Percentiles rank a stretch among this genome's conserved stretches.
Evolutionary conservation across 768 basidiomycete genomes (phyloP).

Genomic region (Suillus decipiens): DNA sequence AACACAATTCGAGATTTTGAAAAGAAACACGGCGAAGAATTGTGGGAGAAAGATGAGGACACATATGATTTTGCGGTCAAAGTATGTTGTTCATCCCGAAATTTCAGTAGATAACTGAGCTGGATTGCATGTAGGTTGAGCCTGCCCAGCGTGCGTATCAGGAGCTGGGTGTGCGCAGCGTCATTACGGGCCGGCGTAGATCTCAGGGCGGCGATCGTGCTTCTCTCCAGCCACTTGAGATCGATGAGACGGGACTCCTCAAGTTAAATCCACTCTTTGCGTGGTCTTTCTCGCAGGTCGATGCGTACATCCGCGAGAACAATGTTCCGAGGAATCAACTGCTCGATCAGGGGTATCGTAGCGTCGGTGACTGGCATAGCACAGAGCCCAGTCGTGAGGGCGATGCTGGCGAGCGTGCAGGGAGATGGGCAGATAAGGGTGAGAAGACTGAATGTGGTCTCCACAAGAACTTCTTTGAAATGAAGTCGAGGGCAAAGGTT

Average conservation of each 20-base stretch:
- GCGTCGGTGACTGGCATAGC: conserved; percentile 98
- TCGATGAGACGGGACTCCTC: conserved; percentile 85
- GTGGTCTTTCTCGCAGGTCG: conserved; percentile 85
- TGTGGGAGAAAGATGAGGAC: conserved; percentile 89
- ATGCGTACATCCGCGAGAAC: conserved; percentile 81
- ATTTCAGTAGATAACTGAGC: neutral
- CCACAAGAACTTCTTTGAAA: conserved; percentile 86
- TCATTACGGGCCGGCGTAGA: conserved; percentile 93
- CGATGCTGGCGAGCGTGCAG: conserved; percentile 79
- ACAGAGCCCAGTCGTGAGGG: conserved; percentile 69
- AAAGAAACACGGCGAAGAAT: conserved; percentile 67
- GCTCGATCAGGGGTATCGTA: conserved; percentile 89
- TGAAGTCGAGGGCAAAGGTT: conserved; percentile 59
- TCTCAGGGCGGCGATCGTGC: conserved; percentile 93
- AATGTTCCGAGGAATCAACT: conserved; percentile 87
- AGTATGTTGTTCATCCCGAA: conserved; percentile 41
- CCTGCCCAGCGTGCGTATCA: conserved; percentile 89
- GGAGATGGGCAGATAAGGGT: conserved; percentile 85
- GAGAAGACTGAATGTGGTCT: conserved; percentile 95
- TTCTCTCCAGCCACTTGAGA: conserved; percentile 80
- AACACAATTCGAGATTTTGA: conserved; percentile 74
- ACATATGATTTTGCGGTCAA: conserved; percentile 93
- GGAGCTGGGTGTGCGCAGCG: conserved; percentile 72
- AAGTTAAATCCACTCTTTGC: conserved; percentile 93
- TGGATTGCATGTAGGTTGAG: conserved; percentile 60